Evolutionary conservation across 148 eudicot genomes (phyloP), one percentile per base, ranked within the genome.

Genomic region (Heliosperma pusillum): DNA sequence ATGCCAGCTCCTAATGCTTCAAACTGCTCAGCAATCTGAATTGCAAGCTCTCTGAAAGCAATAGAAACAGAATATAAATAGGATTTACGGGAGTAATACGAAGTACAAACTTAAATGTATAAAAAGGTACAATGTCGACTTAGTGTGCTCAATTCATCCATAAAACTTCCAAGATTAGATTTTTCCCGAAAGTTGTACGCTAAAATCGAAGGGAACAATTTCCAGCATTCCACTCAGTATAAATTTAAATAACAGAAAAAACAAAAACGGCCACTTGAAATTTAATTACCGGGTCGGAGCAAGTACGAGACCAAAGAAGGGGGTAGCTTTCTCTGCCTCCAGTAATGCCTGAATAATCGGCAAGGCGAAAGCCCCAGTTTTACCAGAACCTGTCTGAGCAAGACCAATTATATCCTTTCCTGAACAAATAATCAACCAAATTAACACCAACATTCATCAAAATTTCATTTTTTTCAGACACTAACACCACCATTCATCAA

Each of bases 321-420:
- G 86, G 3, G 83, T 84, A 22, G 89, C 88, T 0, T 73, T 7
- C 8, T 53, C 16, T 56, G 88, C 65, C 26, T 91, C 92, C 44
- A 91, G 42, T 63, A 94, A 81, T 3, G 96, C 80, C 78, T 94
- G 97, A 29, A 94, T 81, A 22, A 94, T 89, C 7, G 98, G 98
- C 66, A 94, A 79, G 7, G 90, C 97, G 55, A 94, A 94, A 5
- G 98, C 98, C 21, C 96, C 98, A 30, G 98, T 94, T 83, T 94
- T 94, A 55, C 98, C 98, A 11, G 98, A 94, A 56, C 98, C 98
- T 21, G 98, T 94, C 77, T 94, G 95, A n/a, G n/a, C n/a, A n/a
- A n/a, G n/a, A n/a, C n/a, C n/a, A n/a, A n/a, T n/a, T n/a, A 29
- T 29, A 29, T 29, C 30, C 3, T 29, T 29, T 29, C 30, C 30